These are phyloP conservation scores for Suillus subalutaceus DNA, from an alignment of 768 basidiomycete genomes.

Conservation along the genomic window DNA sequence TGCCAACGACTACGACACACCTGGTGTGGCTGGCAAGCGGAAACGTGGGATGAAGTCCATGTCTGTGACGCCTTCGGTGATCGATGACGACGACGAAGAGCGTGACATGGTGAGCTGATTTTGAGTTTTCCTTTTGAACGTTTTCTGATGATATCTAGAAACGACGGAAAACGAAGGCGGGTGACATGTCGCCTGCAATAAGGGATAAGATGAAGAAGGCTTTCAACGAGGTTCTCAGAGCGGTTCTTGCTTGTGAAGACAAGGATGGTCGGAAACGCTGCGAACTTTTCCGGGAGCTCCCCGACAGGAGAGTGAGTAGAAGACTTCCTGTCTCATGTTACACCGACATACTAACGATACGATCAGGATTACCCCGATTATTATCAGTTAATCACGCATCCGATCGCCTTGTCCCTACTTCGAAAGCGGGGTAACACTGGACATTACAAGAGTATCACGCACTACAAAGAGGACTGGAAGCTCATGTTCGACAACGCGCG, in stretches of 20 bases:
- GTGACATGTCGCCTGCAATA: slow-evolving; percentile 58
- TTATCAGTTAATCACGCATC: slow-evolving; percentile 83
- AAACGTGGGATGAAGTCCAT: slow-evolving; percentile 74
- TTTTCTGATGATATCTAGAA: slow-evolving; percentile 51
- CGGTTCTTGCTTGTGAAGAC: slow-evolving; percentile 73
- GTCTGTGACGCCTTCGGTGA: slow-evolving; percentile 75
- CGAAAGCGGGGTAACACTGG: slow-evolving; percentile 71
- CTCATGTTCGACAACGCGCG: slow-evolving; percentile 95
- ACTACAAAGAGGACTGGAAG: slow-evolving; percentile 79
- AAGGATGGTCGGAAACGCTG: slow-evolving; percentile 77
- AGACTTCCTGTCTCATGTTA: slow-evolving; percentile 1
- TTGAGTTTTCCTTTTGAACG: background rate
- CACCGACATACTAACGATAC: slow-evolving; percentile 18
- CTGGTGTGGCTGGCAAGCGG: slow-evolving; percentile 59
- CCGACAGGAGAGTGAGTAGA: slow-evolving; percentile 66
- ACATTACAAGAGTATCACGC: slow-evolving; percentile 73
- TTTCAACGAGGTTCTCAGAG: slow-evolving; percentile 74
- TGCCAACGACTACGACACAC: slow-evolving; percentile 46
- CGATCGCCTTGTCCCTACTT: slow-evolving; percentile 87
- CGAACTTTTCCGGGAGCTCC: slow-evolving; percentile 87
- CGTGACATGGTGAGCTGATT: slow-evolving; percentile 59
- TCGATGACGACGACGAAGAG: slow-evolving; percentile 79
- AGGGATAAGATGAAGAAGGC: slow-evolving; percentile 84
- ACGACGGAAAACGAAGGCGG: slow-evolving; percentile 76
- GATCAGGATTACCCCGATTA: slow-evolving; percentile 90